phyloP scores from a whole-genome alignment of 1,139 yeast genomes.

The Scheffersomyces illinoinensis region DNA sequence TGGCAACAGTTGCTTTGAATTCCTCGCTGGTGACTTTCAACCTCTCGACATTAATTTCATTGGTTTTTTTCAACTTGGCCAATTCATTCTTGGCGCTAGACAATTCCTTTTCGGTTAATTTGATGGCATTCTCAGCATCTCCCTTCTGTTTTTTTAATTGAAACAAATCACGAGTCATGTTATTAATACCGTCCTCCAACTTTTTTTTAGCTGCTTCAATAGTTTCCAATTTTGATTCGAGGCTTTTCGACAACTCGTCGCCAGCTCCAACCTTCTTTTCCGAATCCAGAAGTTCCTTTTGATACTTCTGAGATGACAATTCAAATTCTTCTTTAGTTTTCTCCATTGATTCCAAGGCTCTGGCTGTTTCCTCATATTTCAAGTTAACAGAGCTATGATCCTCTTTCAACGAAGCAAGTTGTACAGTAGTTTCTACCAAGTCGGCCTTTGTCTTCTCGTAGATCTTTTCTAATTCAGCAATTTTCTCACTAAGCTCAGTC shows the following conservation, averaged over 20 bases:
- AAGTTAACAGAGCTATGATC: slow-evolving; percentile 6
- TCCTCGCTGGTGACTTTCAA: slow-evolving; percentile 23
- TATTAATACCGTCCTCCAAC: slow-evolving; percentile 86
- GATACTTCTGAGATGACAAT: slow-evolving; percentile 25
- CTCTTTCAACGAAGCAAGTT: slow-evolving; percentile 16
- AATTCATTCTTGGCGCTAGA: slow-evolving; percentile 11
- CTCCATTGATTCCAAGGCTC: slow-evolving; percentile 10
- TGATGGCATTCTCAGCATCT: slow-evolving; percentile 46
- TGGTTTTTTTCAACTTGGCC: slow-evolving; percentile 13
- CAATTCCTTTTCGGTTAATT: slow-evolving; percentile 43
- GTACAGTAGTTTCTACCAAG: slow-evolving; percentile 13
- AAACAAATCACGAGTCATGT: slow-evolving; percentile 83
- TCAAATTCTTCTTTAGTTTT: slow-evolving; percentile 20
- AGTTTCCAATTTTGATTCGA: slow-evolving; percentile 28
- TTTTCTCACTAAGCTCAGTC: slow-evolving; percentile 22
- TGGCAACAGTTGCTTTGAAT: slow-evolving; percentile 24
- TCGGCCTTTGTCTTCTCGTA: slow-evolving; percentile 37
- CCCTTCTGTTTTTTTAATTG: slow-evolving; percentile 62
- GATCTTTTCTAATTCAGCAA: slow-evolving; percentile 34
- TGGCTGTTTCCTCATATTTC: slow-evolving; percentile 5
- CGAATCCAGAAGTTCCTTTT: slow-evolving; percentile 31
- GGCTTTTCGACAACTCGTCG: slow-evolving; percentile 19
- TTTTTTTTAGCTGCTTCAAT: slow-evolving; percentile 54
- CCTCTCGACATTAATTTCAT: slow-evolving; percentile 24
- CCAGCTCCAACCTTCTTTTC: slow-evolving; percentile 22